Conservation (phyloP, 2,329 filamentous ascomycete species). For the Apiospora aurea region DNA sequence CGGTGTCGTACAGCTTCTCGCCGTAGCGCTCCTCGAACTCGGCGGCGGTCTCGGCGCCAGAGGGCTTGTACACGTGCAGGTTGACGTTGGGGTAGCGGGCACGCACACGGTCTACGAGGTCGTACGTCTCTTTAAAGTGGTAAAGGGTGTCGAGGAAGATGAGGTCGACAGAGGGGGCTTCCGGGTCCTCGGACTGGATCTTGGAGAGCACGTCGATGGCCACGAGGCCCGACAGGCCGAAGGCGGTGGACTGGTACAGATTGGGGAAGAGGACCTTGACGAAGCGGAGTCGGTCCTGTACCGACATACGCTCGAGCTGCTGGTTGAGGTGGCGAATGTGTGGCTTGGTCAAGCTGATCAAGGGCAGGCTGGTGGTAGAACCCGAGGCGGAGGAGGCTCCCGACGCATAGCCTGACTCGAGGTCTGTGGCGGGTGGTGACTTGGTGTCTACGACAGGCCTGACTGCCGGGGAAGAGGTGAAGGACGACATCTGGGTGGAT, state of each 20-base stretch:
- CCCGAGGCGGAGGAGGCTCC: conserved; percentile 64
- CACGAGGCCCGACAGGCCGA: conserved; percentile 80
- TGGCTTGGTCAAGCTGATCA: conserved; percentile 83
- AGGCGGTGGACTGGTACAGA: conserved; percentile 86
- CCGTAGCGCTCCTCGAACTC: conserved; percentile 88
- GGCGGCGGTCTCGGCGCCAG: conserved; percentile 72
- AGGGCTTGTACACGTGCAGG: conserved; percentile 90
- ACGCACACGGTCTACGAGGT: conserved; percentile 76
- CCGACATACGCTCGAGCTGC: conserved; percentile 86
- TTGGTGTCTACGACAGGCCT: conserved; percentile 48
- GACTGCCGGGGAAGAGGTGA: conserved; percentile 46
- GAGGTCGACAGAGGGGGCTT: conserved; percentile 66
- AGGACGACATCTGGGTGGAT: conserved; percentile 50
- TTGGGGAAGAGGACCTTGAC: conserved; percentile 89
- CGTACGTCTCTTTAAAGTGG: conserved; percentile 80
- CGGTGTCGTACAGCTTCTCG: conserved; percentile 81
- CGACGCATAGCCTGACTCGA: conserved; percentile 88
- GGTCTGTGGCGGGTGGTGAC: conserved; percentile 49
- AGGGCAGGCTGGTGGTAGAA: conserved; percentile 69
- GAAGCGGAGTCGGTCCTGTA: conserved; percentile 92
- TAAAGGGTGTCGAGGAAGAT: conserved; percentile 87
- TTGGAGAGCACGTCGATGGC: conserved; percentile 87
- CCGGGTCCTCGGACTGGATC: conserved; percentile 69
- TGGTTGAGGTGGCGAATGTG: conserved; percentile 92
- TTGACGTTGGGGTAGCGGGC: conserved; percentile 78